phyloP scores from a whole-genome alignment of 2,329 filamentous ascomycete genomes.

The Pochonia chlamydosporia region DNA sequence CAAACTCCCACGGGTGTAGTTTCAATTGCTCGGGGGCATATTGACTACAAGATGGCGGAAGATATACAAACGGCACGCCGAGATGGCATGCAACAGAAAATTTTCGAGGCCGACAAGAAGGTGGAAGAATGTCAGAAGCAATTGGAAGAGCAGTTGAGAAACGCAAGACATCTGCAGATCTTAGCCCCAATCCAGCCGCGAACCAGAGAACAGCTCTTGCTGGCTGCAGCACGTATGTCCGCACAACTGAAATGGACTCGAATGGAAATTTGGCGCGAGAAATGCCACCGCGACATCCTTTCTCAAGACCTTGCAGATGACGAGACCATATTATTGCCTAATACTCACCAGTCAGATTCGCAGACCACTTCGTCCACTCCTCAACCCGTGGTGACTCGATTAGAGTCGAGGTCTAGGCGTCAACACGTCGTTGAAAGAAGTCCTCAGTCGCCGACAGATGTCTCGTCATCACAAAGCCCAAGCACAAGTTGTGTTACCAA shows the following conservation, averaged over 20 bases:
- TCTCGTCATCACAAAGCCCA: slow-evolving; percentile 13
- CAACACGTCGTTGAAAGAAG: slow-evolving; percentile 17
- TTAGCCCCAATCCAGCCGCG: slow-evolving; percentile 87
- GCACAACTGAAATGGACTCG: slow-evolving; percentile 92
- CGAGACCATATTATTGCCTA: slow-evolving; percentile 12
- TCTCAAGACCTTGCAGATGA: slow-evolving; percentile 83
- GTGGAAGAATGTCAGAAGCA: slow-evolving; percentile 67
- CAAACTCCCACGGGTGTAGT: slow-evolving; percentile 70
- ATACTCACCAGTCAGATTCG: slow-evolving; percentile 1
- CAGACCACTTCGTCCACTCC: slow-evolving; percentile 19
- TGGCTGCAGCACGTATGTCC: slow-evolving; percentile 76
- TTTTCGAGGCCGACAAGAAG: slow-evolving; percentile 76
- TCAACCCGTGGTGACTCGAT: slow-evolving; percentile 14
- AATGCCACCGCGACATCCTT: slow-evolving; percentile 85
- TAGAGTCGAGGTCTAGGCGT: slow-evolving; percentile 22
- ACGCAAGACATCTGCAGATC: slow-evolving; percentile 84
- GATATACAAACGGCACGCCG: slow-evolving; percentile 80
- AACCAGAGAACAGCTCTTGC: slow-evolving; percentile 79
- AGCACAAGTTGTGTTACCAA: slow-evolving; percentile 12
- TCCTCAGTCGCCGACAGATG: slow-evolving; percentile 22
- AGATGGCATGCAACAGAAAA: slow-evolving; percentile 77
- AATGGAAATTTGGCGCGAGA: slow-evolving; percentile 87
- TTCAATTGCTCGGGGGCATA: slow-evolving; percentile 64
- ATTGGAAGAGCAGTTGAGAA: slow-evolving; percentile 76
- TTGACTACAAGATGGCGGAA: slow-evolving; percentile 76